Evolutionary conservation across 2,329 filamentous ascomycete species (phyloP).

Genomic region (Verticillium isaacii): DNA sequence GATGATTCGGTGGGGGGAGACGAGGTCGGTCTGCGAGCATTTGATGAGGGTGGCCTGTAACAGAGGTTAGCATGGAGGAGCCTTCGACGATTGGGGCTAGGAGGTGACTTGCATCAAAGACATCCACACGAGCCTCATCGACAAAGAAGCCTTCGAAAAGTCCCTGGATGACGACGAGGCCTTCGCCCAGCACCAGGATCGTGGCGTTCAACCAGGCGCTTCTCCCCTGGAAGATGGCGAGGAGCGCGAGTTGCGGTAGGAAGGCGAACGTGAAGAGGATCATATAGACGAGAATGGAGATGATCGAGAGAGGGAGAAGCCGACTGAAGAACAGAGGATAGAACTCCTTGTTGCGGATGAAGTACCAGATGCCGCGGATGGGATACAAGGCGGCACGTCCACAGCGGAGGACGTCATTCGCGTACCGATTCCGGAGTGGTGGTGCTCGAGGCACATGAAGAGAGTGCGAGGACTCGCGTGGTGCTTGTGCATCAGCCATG

Average conservation of each 20-base stretch:
- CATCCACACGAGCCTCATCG: conserved; percentile 71
- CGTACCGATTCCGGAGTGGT: not conserved
- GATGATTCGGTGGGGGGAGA: conserved; percentile 61
- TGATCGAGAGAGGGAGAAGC: conserved; percentile 73
- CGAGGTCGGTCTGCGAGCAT: conserved; percentile 63
- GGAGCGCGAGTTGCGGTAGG: conserved; percentile 81
- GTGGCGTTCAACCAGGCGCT: conserved; percentile 88
- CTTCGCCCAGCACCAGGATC: conserved; percentile 81
- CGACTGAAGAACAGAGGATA: conserved; percentile 77
- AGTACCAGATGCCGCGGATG: conserved; percentile 76
- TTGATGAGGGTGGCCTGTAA: conserved; percentile 68
- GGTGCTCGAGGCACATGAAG: not conserved
- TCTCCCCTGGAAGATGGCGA: conserved; percentile 82
- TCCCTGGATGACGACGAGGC: conserved; percentile 62
- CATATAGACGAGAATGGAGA: conserved; percentile 79
- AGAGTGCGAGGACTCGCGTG: not conserved
- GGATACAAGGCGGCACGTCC: conserved; percentile 49
- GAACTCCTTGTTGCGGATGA: conserved; percentile 69
- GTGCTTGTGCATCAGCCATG: not conserved
- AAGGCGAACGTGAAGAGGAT: conserved; percentile 86
- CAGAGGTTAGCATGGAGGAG: not conserved
- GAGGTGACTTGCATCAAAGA: conserved; percentile 67
- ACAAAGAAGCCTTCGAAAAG: conserved; percentile 80
- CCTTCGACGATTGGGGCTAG: not conserved
- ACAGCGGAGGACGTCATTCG: conserved; percentile 37